These are phyloP conservation scores for Eucalyptus polyanthemos DNA, from an alignment of 345 rosid species.

Conservation along the genomic window DNA sequence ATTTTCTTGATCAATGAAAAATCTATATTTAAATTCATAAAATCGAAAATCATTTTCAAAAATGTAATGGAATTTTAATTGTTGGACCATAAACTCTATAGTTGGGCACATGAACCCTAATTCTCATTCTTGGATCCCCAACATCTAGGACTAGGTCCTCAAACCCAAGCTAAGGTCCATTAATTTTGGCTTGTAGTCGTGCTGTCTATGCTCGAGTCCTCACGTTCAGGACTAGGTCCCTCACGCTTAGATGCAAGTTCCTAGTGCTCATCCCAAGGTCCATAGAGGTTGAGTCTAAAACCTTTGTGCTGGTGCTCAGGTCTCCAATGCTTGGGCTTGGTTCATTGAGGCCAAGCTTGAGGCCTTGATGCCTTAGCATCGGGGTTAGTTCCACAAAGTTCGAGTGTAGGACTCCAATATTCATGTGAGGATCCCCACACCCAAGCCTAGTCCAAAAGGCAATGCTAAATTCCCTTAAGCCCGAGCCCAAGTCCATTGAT, in stretches of 20 bases:
- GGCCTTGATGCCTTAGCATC: rapidly evolving
- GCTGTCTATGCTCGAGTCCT: rapidly evolving
- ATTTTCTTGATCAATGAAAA: too few relatives aligned
- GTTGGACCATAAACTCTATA: neutral
- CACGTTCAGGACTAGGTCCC: neutral
- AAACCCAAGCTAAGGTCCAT: neutral
- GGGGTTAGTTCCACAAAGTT: neutral
- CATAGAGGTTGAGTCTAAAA: neutral
- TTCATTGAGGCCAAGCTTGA: neutral
- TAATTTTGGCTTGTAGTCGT: rapidly evolving
- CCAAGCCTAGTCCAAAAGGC: neutral
- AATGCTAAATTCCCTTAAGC: neutral
- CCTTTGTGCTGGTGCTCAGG: neutral
- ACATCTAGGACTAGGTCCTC: neutral
- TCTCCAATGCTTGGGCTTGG: neutral
- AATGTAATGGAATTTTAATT: too few relatives aligned
- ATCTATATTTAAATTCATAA: too few relatives aligned
- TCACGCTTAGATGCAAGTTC: neutral
- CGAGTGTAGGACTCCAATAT: neutral
- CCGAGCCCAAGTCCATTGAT: neutral
- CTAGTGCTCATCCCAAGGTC: neutral
- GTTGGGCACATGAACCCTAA: neutral
- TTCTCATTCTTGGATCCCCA: neutral
- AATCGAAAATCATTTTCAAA: too few relatives aligned
- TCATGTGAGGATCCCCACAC: neutral